Conservation (phyloP, 2,329 filamentous ascomycete genomes). For the Teratosphaeria zuluensis region DNA sequence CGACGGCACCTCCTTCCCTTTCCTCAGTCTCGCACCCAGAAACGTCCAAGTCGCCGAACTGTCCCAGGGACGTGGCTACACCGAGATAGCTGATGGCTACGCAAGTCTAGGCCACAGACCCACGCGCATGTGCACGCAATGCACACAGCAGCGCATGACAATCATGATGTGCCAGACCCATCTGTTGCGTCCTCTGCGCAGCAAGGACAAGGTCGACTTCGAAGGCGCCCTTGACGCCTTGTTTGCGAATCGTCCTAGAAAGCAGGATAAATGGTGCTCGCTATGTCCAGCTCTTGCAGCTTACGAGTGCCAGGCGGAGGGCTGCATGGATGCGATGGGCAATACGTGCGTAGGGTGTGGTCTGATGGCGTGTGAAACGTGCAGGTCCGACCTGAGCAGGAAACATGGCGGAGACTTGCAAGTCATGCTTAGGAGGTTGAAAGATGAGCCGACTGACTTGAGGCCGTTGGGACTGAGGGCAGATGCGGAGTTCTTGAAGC, state of each 20-base stretch:
- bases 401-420: constrained; percentile 15
- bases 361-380: constrained; percentile 22
- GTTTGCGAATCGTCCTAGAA: constrained; percentile 5
- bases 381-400: constrained; percentile 13
- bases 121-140: constrained; percentile 31
- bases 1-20: constrained; percentile 24
- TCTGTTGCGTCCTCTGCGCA: constrained; percentile 19
- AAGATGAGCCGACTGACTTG: constrained; percentile 8
- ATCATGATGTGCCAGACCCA: constrained; percentile 30
- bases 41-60: constrained; percentile 24
- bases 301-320: constrained; percentile 24
- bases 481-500: constrained; percentile 25
- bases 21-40: constrained; percentile 26
- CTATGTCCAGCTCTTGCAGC: constrained; percentile 32
- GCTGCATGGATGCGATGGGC: background rate
- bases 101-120: constrained; percentile 15
- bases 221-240: constrained; percentile 17
- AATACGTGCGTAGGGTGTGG: constrained; percentile 19
- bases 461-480: constrained; percentile 22
- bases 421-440: constrained; percentile 12
- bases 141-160: constrained; percentile 25
- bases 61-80: constrained; percentile 19
- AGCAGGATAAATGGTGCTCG: constrained; percentile 28
- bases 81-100: constrained; percentile 28
- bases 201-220: constrained; percentile 13